These are phyloP conservation scores for Arthrobotrys musiformis DNA, from an alignment of 2,329 filamentous ascomycete genomes.

Conservation along the genomic window DNA sequence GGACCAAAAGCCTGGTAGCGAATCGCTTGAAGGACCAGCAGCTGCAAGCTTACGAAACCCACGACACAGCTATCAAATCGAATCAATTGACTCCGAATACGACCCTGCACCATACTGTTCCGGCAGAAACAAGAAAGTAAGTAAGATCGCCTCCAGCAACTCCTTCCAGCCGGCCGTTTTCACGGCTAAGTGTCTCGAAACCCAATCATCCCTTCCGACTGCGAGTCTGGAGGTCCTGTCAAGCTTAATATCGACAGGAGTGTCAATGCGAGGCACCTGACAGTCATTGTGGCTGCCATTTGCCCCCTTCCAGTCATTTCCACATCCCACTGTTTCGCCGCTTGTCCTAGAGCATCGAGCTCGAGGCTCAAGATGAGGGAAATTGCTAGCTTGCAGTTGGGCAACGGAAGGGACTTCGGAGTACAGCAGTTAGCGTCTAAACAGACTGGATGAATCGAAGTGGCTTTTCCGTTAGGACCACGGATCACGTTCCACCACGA, in stretches of 20 bases:
- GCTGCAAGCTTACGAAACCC: constrained; percentile 42
- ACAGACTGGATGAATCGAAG: constrained; percentile 23
- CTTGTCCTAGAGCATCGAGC: constrained; percentile 18
- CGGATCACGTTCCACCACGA: constrained; percentile 52
- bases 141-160: constrained; percentile 28
- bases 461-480: constrained; percentile 26
- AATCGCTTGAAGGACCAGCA: constrained; percentile 33
- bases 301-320: constrained; percentile 39
- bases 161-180: constrained; percentile 50
- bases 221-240: constrained; percentile 40
- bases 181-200: constrained; percentile 17
- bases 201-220: constrained; percentile 36
- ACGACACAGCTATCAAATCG: constrained; percentile 1
- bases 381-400: not conserved
- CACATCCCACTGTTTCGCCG: constrained; percentile 20
- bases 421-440: not conserved
- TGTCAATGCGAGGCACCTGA: constrained; percentile 38
- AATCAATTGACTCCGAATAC: constrained; percentile 20
- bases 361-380: not conserved
- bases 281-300: constrained; percentile 15
- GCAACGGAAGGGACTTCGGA: too few relatives aligned
- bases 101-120: not conserved
- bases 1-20: constrained; percentile 36
- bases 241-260: constrained; percentile 22
- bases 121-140: constrained; percentile 25